Base-by-base conservation (phyloP, 257 asterid species). In the Nicotiana benthamiana region DNA sequence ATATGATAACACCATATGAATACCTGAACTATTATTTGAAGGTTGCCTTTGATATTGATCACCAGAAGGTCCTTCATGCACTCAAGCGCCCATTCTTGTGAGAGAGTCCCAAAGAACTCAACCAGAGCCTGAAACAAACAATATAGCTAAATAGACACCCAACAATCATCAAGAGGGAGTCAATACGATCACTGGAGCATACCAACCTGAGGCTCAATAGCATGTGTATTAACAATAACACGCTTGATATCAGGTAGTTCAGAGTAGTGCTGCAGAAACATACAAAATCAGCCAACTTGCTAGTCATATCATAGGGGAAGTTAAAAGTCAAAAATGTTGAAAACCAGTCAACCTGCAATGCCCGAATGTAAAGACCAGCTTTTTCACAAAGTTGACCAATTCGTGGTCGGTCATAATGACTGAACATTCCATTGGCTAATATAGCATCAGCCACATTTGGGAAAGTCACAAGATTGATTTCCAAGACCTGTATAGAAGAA, bases 381-480 rank as follows among this genome's bases (percentile, higher is more conserved):
- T 95, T 95, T 87, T 95, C 99, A 87, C 99, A 93, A 54, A 95
- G 98, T 79, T 95, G 99, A 26, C 93, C 99, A 79, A 95, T 80
- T 72, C 99, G 98, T 5, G 99, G 99, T 54, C 97, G 90, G 77
- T 95, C 99, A 82, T 95, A 93, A 87, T 95, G 98, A 89, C 96
- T 95, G 79, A 95, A 95, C 99, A 95, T 95, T 66, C 98, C 99
- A 86, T 95, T 95, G 65, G 99, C 99, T 88, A 95, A 90, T 72
- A 95, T 93, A 60, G 99, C 99, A 91, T 93, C 99, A 20, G 99
- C 99, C 84, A 95, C 99, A 86, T 95, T 95, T 9, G 98, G 99
- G 77, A 93, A 95, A 46, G 97, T 95, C 77, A 95, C 97, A 6
- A 93, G 98, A 82, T 95, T 95, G 87, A 93, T 92, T 88, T 95